Percentiles rank a stretch among this genome's conserved stretches.
Conservation (phyloP, 164 flowering plant genomes). For the Annona squamosa region DNA sequence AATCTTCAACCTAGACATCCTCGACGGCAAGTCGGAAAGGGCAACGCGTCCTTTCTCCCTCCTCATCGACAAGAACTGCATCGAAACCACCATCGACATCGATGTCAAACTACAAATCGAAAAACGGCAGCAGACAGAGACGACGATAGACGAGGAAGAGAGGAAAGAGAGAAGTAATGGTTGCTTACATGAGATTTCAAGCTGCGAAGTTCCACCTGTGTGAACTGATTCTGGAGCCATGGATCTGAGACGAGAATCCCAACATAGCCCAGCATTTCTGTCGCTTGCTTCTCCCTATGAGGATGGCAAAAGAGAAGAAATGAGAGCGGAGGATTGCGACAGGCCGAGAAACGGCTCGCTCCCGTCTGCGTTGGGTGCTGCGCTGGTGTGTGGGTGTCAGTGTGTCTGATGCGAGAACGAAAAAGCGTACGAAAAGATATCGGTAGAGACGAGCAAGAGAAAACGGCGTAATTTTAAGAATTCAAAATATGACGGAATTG, state of each 20-base stretch:
- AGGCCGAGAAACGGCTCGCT: too few relatives aligned
- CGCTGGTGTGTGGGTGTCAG: too few relatives aligned
- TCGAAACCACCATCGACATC: conserved; percentile 2
- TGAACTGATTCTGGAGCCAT: conserved; percentile 91
- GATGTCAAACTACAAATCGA: neutral
- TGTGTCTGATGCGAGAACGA: neutral
- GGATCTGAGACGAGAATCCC: conserved; percentile 86
- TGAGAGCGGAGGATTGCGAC: neutral
- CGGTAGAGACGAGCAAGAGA: neutral
- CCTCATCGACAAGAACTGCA: conserved; percentile 63
- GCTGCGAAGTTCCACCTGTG: conserved; percentile 83
- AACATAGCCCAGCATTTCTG: conserved; percentile 52
- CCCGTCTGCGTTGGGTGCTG: too few relatives aligned
- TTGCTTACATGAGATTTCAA: conserved; percentile 58
- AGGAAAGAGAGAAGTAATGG: neutral
- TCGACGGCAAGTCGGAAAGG: conserved; percentile 52
- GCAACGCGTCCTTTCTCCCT: conserved; percentile 58
- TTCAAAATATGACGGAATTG: conserved; percentile 48
- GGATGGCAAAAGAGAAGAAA: neutral
- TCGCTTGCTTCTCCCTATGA: neutral
- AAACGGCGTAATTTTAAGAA: conserved; percentile 13
- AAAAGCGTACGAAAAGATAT: neutral
- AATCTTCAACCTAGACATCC: conserved; percentile 66
- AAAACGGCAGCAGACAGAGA: conserved; percentile 1
- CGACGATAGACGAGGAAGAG: neutral